These are phyloP conservation scores for Petunia secreta DNA, from an alignment of 257 asterid genomes.

Conservation along the genomic window DNA sequence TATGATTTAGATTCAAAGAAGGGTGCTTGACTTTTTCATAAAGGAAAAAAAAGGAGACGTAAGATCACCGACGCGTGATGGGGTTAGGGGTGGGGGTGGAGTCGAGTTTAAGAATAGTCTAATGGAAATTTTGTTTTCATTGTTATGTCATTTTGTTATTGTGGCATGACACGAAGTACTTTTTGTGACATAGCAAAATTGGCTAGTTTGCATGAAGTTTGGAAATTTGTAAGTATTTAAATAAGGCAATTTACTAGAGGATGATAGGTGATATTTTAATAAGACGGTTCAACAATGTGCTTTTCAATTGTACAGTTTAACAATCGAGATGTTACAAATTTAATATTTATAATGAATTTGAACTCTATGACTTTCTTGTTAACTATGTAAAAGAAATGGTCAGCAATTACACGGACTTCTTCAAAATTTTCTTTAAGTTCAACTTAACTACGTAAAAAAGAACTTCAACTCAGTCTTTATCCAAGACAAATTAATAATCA, in stretches of 20 bases:
- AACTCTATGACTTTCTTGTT: background rate
- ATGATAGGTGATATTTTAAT: too few species aligned
- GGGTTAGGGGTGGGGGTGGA: background rate
- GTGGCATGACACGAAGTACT: background rate
- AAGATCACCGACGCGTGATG: background rate
- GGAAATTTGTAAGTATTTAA: background rate
- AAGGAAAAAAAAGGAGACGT: background rate
- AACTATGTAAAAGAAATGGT: too few species aligned
- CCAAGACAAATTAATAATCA: too few species aligned
- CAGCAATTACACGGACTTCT: background rate
- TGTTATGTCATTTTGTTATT: background rate
- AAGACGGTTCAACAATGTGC: too few species aligned
- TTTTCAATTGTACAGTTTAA: background rate
- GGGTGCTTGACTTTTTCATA: slow-evolving; percentile 11
- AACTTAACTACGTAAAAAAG: background rate
- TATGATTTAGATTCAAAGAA: background rate
- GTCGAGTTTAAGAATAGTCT: background rate
- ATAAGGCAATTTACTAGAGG: background rate
- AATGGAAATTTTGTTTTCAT: background rate
- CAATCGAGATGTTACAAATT: background rate
- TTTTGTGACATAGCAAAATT: background rate
- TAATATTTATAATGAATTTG: background rate
- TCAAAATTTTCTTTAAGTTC: background rate
- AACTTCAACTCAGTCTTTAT: too few species aligned
- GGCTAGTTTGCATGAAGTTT: background rate